Evolutionary conservation across 2,329 filamentous ascomycete genomes (phyloP).

Genomic region (Pseudocercospora cruenta): DNA sequence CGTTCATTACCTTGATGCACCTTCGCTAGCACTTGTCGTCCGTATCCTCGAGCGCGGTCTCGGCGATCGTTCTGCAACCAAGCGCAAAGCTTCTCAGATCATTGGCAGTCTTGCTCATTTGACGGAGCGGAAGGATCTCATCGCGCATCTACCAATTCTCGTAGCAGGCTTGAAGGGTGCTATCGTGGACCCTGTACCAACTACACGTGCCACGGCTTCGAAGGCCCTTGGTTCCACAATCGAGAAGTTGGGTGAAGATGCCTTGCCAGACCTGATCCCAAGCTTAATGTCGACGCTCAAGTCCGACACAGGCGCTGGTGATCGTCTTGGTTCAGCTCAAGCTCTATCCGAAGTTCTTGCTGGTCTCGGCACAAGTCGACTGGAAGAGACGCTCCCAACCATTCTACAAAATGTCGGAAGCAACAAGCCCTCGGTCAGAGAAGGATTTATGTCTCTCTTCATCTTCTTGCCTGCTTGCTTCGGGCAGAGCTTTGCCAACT

Average conservation of each 20-base stretch:
- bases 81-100: constrained; percentile 94
- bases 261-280: constrained; percentile 93
- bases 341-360: constrained; percentile 95
- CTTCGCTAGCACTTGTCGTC: constrained; percentile 90
- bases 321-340: constrained; percentile 93
- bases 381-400: constrained; percentile 94
- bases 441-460: constrained; percentile 99
- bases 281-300: constrained; percentile 97
- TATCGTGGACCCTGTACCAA: constrained; percentile 92
- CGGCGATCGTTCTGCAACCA: constrained; percentile 87
- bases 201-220: constrained; percentile 92
- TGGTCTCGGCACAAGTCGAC: constrained; percentile 84
- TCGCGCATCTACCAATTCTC: constrained; percentile 86
- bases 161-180: constrained; percentile 87
- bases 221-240: constrained; percentile 95
- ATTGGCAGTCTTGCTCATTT: constrained; percentile 97
- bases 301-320: constrained; percentile 93
- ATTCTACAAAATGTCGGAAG: constrained; percentile 96
- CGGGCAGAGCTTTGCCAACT: constrained; percentile 96
- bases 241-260: constrained; percentile 96
- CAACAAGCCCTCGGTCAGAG: constrained; percentile 83
- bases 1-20: constrained; percentile 96
- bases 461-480: constrained; percentile 99
- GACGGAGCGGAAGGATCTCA: constrained; percentile 92
- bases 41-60: constrained; percentile 93